Conservation (phyloP, 345 rosid genomes). For the Eucalyptus cladocalyx region DNA sequence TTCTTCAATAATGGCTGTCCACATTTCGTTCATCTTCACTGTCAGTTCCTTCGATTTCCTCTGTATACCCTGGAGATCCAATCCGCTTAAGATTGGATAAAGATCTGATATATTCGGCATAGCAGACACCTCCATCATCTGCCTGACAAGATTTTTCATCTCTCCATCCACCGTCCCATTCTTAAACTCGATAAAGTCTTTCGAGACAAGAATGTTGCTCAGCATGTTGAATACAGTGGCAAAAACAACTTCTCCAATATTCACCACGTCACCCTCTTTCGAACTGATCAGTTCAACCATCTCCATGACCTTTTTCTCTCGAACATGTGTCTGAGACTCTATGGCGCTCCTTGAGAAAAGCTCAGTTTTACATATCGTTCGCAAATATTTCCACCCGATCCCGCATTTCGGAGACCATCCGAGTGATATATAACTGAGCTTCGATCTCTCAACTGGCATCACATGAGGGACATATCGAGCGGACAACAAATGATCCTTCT, state of each 20-base stretch:
- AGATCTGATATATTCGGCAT: conserved; percentile 20
- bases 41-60: conserved; percentile 6
- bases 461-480: conserved; percentile 19
- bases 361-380: conserved; percentile 6
- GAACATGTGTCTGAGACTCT: neutral
- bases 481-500: conserved; percentile 9
- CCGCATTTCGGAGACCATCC: conserved; percentile 19
- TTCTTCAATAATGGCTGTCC: neutral
- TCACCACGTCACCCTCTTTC: conserved; percentile 13
- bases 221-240: conserved; percentile 16
- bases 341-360: conserved; percentile 13
- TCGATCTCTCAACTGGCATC: conserved; percentile 8
- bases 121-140: conserved; percentile 3
- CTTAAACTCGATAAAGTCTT: conserved; percentile 5
- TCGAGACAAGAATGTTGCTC: conserved; percentile 13
- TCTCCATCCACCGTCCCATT: conserved; percentile 3
- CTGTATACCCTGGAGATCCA: conserved; percentile 13
- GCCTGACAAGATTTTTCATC: neutral
- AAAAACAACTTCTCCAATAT: conserved; percentile 5
- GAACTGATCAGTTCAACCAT: conserved; percentile 6
- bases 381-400: conserved; percentile 7
- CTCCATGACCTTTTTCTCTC: conserved; percentile 8
- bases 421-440: conserved; percentile 7
- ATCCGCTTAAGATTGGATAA: conserved; percentile 5
- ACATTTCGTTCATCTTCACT: neutral